Evolutionary conservation across 768 basidiomycete genomes (phyloP), one percentile per base, ranked within the genome.

Genomic region (Panellus pusillus): DNA sequence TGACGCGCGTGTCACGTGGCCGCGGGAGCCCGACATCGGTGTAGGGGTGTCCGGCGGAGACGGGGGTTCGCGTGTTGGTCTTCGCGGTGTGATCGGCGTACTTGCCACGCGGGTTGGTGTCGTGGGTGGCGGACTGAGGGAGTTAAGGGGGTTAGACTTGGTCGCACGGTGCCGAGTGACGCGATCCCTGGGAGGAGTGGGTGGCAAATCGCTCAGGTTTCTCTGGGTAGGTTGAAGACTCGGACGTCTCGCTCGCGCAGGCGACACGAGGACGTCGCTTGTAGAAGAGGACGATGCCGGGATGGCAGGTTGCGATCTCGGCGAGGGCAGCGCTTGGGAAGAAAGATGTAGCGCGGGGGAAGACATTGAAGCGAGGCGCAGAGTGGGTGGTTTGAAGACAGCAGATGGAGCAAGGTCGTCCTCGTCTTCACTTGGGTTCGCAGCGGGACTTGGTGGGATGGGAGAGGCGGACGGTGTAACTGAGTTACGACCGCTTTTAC

Each of bases 331-430:
- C 31, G 79, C 72, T 69, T 80, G 78, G 24, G 83, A 82, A 46
- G 80, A 80, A 50, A 86, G 76, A 63, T 87, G 84, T 40, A 91
- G 68, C 27, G 84, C 78, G 48, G 89, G 89, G 18, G 87, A 88
- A 52, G 89, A 91, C 75, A 86, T 77, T 43, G 89, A 87, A 36
- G 80, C 89, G 56, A 79, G 79, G 50, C 82, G 79, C 55, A 89
- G 69, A 35, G 87, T 87, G 40, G 87, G 87, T 40, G 82, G 77
- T 55, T 78, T 71, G 72, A 81, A 89, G 66, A 75, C 78, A 45
- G 80, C 78, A 65, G 75, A 77, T 61, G 32, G 32, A 11, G 9
- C 32, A 14, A 35, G 14, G 14, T 35, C 32, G 32, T 35, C 32
- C 7, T 68, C 69, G 63, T 73, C 73, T 54, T 73, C 70, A 55